Percentiles rank a stretch among this genome's conserved stretches.
phyloP scores from a whole-genome alignment of 2,329 filamentous ascomycete species.

The Botryotinia globosa region DNA sequence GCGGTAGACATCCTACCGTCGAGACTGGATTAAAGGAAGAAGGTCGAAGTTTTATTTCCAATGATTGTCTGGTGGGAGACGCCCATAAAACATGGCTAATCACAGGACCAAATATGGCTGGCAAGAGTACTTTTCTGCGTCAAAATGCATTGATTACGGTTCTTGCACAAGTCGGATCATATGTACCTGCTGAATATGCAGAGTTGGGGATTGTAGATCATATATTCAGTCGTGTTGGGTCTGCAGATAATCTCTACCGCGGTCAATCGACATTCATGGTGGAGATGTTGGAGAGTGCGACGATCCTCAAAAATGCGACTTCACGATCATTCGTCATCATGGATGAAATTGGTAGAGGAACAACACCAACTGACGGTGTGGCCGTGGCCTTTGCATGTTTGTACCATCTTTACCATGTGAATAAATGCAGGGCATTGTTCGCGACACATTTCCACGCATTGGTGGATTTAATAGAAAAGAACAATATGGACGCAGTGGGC shows the following conservation, averaged over 20 bases:
- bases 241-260: slow-evolving; percentile 89
- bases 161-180: slow-evolving; percentile 87
- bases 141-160: slow-evolving; percentile 95
- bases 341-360: slow-evolving; percentile 95
- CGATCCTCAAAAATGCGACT: slow-evolving; percentile 84
- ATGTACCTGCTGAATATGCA: slow-evolving; percentile 84
- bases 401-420: slow-evolving; percentile 75
- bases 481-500: slow-evolving; percentile 44
- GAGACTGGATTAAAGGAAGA: slow-evolving; percentile 76
- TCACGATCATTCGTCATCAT: slow-evolving; percentile 88
- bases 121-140: slow-evolving; percentile 92
- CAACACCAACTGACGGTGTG: slow-evolving; percentile 86
- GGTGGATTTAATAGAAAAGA: slow-evolving; percentile 67
- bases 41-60: slow-evolving; percentile 77
- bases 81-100: slow-evolving; percentile 64
- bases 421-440: slow-evolving; percentile 78
- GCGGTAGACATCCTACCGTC: slow-evolving; percentile 88
- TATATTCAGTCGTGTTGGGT: slow-evolving; percentile 89
- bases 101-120: slow-evolving; percentile 95
- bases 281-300: slow-evolving; percentile 95
- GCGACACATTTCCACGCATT: slow-evolving; percentile 92
- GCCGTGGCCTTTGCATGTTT: slow-evolving; percentile 88
- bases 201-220: slow-evolving; percentile 91
- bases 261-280: slow-evolving; percentile 99
- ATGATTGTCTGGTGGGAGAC: slow-evolving; percentile 79